A percentile compares a stretch with the other conserved stretches of the same genome.
Evolutionary conservation across 192 early-diverging fungal species (phyloP).

Genomic region (Chytriomyces confervae): DNA sequence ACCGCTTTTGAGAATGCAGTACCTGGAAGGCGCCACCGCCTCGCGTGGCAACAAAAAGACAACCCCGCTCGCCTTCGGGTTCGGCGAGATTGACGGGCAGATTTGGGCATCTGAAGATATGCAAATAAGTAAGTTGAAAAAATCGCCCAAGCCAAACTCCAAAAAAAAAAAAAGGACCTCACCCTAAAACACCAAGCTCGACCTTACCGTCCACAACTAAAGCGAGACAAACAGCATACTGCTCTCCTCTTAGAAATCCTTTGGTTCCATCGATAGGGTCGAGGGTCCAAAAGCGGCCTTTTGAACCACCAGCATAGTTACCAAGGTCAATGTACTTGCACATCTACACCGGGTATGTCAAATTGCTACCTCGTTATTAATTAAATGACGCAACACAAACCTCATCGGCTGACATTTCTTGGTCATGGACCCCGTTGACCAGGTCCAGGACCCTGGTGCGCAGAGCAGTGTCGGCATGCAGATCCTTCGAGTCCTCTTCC

Average conservation of each 20-base stretch:
- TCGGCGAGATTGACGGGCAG: slow-evolving; percentile 59
- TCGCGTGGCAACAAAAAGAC: slow-evolving; percentile 84
- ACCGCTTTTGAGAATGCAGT: neutral
- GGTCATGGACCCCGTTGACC: slow-evolving; percentile 69
- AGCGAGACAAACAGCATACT: slow-evolving; percentile 95
- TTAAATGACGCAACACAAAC: slow-evolving; percentile 40
- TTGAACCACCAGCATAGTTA: slow-evolving; percentile 76
- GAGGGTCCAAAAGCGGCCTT: slow-evolving; percentile 74
- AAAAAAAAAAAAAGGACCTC: neutral
- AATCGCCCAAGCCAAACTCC: no score
- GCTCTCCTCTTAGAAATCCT: slow-evolving; percentile 96
- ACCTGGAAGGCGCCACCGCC: slow-evolving; percentile 94
- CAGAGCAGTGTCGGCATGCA: slow-evolving; percentile 75
- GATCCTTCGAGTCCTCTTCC: slow-evolving; percentile 91
- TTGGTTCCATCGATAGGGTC: slow-evolving; percentile 91
- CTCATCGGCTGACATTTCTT: slow-evolving; percentile 67
- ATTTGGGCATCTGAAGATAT: slow-evolving; percentile 55
- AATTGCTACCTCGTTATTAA: no score
- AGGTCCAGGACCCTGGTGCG: slow-evolving; percentile 82
- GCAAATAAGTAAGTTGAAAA: no score
- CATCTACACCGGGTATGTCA: slow-evolving; percentile 57
- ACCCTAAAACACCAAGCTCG: slow-evolving; percentile 85
- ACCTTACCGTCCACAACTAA: slow-evolving; percentile 89
- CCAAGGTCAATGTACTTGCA: slow-evolving; percentile 88
- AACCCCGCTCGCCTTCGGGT: slow-evolving; percentile 73